Evolutionary conservation across 2,329 filamentous ascomycete species (phyloP).

Genomic region (Cordyceps farinosa): DNA sequence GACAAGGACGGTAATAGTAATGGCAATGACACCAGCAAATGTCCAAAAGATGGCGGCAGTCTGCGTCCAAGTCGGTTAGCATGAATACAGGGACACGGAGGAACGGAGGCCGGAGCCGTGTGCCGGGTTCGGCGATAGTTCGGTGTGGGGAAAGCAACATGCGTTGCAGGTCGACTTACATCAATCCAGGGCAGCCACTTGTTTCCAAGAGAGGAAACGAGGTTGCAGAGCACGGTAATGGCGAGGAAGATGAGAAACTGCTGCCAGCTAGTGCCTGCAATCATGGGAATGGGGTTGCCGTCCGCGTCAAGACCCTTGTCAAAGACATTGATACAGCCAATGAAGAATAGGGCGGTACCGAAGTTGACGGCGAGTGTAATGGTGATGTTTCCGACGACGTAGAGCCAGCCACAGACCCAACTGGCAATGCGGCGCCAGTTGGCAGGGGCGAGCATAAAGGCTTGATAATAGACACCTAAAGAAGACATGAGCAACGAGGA

Average conservation of each 20-base stretch:
- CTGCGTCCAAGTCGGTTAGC: conserved; percentile 34
- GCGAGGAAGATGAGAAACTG: conserved; percentile 68
- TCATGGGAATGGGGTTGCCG: conserved; percentile 40
- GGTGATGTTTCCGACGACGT: conserved; percentile 75
- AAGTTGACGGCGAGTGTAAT: conserved; percentile 83
- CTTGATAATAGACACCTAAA: conserved; percentile 67
- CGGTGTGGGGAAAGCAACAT: not conserved
- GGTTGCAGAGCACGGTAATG: conserved; percentile 61
- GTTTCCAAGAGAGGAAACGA: conserved; percentile 65
- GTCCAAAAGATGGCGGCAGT: conserved; percentile 74
- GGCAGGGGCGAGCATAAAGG: conserved; percentile 66
- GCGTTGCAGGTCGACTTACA: conserved; percentile 45
- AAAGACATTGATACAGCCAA: conserved; percentile 55
- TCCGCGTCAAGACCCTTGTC: conserved; percentile 42
- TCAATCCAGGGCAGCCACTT: conserved; percentile 64
- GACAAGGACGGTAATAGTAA: conserved; percentile 58
- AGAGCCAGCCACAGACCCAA: conserved; percentile 74
- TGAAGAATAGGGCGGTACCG: conserved; percentile 64
- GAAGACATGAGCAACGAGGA: not conserved
- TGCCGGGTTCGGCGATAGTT: conserved; percentile 8
- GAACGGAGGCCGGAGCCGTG: conserved; percentile 9
- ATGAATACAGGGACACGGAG: not conserved
- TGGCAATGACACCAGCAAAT: conserved; percentile 65
- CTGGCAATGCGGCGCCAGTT: conserved; percentile 60
- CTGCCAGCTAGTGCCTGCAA: conserved; percentile 57